Base-by-base conservation (phyloP, 75 land plant species). In the Gnetum montanum region DNA sequence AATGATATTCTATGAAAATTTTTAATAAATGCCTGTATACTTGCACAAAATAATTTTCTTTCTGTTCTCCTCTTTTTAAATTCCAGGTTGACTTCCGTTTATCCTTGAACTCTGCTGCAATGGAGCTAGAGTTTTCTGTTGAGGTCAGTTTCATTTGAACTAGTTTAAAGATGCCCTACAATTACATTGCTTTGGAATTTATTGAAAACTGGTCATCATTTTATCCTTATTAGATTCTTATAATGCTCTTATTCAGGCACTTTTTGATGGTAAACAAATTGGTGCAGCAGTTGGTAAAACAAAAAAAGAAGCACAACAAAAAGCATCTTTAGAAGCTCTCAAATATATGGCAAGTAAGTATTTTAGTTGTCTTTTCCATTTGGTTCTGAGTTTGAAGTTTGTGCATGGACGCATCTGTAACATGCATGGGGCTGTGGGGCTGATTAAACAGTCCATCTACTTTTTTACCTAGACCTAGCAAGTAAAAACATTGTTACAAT, bases 271-370 rank as follows among this genome's bases (percentile, higher is more conserved):
- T 22, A 70, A 72, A 43, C 66, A 66, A 51, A 64, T 76, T 6
- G 79, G 70, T 8, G 63, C 59, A 37, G 70, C 62, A 29, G 57
- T 57, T n/a, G 70, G 79, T 24, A 38, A 70, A 57, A 76, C 77
- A 19, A 76, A 57, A 26, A 76, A 72, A 36, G 79, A 76, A 43
- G 79, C 79, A 23, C 78, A 70, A 44, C 30, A 36, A 8, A 51
- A 47, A 33, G 77, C 76, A 41, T 62, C 70, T 3, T 61, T 66
- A 27, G 72, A 60, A 46, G 68, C 70, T 55, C 49, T 76, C 34
- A 62, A 58, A 36, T 72, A 31, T 48, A 38, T 76, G 57, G 76
- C 70, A 33, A 72, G 70, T 72, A 60, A 60, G 70, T 70, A 30
- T 43, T 61, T n/a, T 22, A 27, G 12, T 35, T 43, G 49, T 50